phyloP scores from a whole-genome alignment of 768 basidiomycete species.

The button mushroom (Agaricus bisporus) region DNA sequence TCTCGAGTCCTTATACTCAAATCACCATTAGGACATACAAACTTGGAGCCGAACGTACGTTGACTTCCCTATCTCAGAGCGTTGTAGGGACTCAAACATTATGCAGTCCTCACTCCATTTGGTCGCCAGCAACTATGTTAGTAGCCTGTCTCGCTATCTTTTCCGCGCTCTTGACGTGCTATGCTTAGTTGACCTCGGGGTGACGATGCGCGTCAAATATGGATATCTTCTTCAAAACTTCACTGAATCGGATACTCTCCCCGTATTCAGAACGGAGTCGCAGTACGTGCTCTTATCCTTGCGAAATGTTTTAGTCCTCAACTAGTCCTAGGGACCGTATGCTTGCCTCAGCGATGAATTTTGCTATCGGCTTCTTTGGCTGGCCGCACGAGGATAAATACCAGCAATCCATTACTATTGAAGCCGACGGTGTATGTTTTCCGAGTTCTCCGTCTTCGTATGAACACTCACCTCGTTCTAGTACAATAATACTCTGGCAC shows the following conservation, averaged over 20 bases:
- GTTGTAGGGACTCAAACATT: not conserved
- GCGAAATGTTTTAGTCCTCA: not conserved
- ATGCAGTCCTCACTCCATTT: slow-evolving; percentile 78
- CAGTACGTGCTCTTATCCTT: slow-evolving; percentile 32
- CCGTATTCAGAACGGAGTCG: slow-evolving; percentile 76
- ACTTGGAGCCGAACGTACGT: slow-evolving; percentile 76
- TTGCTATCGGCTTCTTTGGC: slow-evolving; percentile 72
- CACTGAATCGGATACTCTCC: slow-evolving; percentile 51
- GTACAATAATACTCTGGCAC: slow-evolving; percentile 84
- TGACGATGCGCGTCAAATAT: slow-evolving; percentile 72
- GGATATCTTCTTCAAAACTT: slow-evolving; percentile 71
- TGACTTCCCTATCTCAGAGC: not conserved
- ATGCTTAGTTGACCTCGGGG: slow-evolving; percentile 51
- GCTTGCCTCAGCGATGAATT: slow-evolving; percentile 58
- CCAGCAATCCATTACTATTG: slow-evolving; percentile 73
- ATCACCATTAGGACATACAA: slow-evolving; percentile 66
- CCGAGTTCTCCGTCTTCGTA: not conserved
- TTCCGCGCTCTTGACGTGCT: not conserved
- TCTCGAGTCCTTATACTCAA: not conserved
- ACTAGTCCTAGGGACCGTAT: slow-evolving; percentile 56
- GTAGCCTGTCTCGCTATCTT: slow-evolving; percentile 16
- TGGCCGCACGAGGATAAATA: slow-evolving; percentile 69
- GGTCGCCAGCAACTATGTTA: slow-evolving; percentile 80
- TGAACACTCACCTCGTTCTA: slow-evolving; percentile 20
- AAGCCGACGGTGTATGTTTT: slow-evolving; percentile 46